Evolutionary conservation across 164 flowering plant species (phyloP), one percentile per base, ranked within the genome.

Genomic region (Stephania cephalantha): DNA sequence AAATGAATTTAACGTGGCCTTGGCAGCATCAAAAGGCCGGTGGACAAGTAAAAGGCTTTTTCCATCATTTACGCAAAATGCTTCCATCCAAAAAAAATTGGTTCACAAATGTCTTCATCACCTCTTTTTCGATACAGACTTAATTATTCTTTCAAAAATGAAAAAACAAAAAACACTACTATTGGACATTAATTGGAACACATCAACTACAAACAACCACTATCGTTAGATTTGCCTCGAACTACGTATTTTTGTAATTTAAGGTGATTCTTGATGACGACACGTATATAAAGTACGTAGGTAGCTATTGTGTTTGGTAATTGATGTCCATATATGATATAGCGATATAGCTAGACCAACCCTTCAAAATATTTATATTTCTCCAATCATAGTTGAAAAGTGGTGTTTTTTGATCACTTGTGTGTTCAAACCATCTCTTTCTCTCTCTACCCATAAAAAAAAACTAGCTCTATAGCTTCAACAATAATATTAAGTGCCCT

Each of bases 381-480:
- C 29, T 61, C 66, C 25, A 61, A 61, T 61, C 22, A 61, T 20
- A 61, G 66, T 61, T 61, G 66, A 61, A 61, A 61, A 61, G 20
- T 6, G 66, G 66, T 61, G 66, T 61, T 6, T 61, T 6, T 22
- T 8, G 25, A 25, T 61, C 66, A 2, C 22, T 61, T 61, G 66
- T 61, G 66, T 58, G 65, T 61, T 61, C 66, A 61, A 61, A 61
- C 42, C 44, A 30, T 7, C 75, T 17, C 66, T 50, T 52, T 50
- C 63, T 35, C 20, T 73, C 50, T 25, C 74, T 73, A 68, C 63
- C 46, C 42, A 25, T 61, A 58, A n/a, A 55, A 30, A 58, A n/a
- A 55, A 30, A 22, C 66, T 61, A 61, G 66, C 42, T 35, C 42
- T 35, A 35, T 35, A 35, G 42, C 42, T 35, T 35, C 3, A 35